Evolutionary conservation across 2,329 filamentous ascomycete genomes (phyloP).

Genomic region (Emergomyces pasteurianus): DNA sequence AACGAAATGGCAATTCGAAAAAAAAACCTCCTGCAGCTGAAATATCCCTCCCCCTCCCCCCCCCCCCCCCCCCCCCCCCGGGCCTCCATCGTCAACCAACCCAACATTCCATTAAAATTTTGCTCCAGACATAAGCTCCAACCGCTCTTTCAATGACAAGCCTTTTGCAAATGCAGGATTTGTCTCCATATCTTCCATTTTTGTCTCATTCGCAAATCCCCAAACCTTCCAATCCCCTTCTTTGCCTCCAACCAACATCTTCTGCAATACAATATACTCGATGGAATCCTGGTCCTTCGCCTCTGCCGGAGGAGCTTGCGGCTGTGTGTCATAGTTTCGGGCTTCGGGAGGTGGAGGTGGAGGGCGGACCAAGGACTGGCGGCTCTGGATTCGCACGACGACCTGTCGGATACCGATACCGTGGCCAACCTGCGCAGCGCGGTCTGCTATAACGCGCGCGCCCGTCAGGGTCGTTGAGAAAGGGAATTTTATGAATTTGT

Average conservation of each 20-base stretch:
- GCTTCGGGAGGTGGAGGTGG: slow-evolving; percentile 8
- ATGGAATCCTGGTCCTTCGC: slow-evolving; percentile 31
- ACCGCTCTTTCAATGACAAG: slow-evolving; percentile 23
- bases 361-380: slow-evolving; percentile 24
- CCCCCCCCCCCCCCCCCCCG: no score
- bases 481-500: slow-evolving; percentile 26
- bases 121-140: slow-evolving; percentile 17
- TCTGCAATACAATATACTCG: slow-evolving; percentile 42
- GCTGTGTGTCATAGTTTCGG: neutral
- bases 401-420: slow-evolving; percentile 31
- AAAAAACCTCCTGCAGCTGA: neutral
- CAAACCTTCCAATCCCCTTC: slow-evolving; percentile 39
- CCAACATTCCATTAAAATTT: neutral
- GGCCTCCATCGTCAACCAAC: neutral
- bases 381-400: slow-evolving; percentile 27
- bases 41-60: neutral
- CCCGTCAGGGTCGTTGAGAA: slow-evolving; percentile 25
- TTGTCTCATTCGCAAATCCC: slow-evolving; percentile 36
- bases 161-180: slow-evolving; percentile 25
- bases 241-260: slow-evolving; percentile 29
- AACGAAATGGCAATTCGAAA: neutral
- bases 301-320: slow-evolving; percentile 8
- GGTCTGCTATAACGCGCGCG: slow-evolving; percentile 30
- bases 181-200: slow-evolving; percentile 25
- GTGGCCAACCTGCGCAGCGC: slow-evolving; percentile 25